Evolutionary conservation across 148 eudicot genomes (phyloP).

Genomic region (Limonium bicolor): DNA sequence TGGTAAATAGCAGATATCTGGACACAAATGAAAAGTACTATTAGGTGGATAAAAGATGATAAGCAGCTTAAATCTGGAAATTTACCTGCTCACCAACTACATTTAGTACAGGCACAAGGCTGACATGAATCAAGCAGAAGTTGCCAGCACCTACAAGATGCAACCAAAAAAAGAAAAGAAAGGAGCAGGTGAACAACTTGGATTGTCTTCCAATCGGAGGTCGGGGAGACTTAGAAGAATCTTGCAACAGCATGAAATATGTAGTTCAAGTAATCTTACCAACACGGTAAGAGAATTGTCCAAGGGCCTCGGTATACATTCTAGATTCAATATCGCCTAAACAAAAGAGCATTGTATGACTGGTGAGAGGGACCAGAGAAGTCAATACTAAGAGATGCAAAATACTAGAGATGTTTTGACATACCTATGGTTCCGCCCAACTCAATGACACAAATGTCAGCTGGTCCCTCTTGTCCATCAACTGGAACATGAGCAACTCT

Average conservation of each 20-base stretch:
- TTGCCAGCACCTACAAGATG: constrained; percentile 65
- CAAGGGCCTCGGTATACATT: constrained; percentile 94
- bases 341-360: constrained; percentile 2
- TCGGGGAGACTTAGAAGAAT: not conserved
- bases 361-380: not conserved
- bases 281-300: constrained; percentile 84
- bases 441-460: constrained; percentile 98
- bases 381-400: not conserved
- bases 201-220: not conserved
- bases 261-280: constrained; percentile 30
- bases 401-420: not conserved
- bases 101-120: constrained; percentile 84
- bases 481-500: constrained; percentile 82
- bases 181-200: not conserved
- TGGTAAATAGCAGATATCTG: constrained; percentile 2
- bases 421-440: constrained; percentile 96
- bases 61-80: constrained; percentile 4
- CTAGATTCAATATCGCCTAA: constrained; percentile 94
- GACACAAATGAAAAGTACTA: not conserved
- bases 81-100: constrained; percentile 97
- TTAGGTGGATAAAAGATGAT: constrained; percentile 4
- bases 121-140: constrained; percentile 92
- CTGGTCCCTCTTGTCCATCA: constrained; percentile 86
- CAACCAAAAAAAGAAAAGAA: too few species aligned
- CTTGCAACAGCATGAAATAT: not conserved